Percentiles rank a stretch among this genome's conserved stretches.
phyloP scores from a whole-genome alignment of 2,329 filamentous ascomycete genomes.

The Onygenales sp. region DNA sequence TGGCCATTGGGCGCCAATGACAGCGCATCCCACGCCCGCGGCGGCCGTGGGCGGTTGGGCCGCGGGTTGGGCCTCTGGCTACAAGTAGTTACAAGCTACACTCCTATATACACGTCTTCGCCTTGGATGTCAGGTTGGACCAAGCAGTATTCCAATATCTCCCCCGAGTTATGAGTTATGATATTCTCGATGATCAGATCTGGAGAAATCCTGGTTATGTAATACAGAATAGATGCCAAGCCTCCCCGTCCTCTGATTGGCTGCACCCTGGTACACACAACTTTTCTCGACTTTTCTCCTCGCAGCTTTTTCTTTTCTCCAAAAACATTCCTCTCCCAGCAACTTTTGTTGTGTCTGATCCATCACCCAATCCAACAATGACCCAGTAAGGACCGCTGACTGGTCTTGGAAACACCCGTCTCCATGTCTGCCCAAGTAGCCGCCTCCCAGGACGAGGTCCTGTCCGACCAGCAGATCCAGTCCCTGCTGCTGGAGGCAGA shows the following conservation, averaged over 20 bases:
- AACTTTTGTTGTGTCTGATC: no score
- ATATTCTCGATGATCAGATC: neutral
- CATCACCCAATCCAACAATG: neutral
- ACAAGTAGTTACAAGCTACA: neutral
- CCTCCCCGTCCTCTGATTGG: neutral
- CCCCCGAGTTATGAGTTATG: no score
- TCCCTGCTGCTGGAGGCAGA: conserved; percentile 56
- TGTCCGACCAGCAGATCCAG: conserved; percentile 56
- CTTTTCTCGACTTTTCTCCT: neutral
- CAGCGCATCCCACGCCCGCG: neutral
- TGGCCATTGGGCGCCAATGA: conserved; percentile 6
- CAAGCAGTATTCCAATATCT: no score
- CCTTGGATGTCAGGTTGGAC: neutral
- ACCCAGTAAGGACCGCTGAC: neutral
- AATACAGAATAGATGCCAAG: neutral
- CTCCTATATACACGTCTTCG: neutral
- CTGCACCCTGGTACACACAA: neutral
- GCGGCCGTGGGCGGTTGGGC: neutral
- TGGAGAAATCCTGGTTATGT: neutral
- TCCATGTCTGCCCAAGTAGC: neutral
- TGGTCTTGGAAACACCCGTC: neutral
- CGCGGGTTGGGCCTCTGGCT: neutral
- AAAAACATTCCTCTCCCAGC: no score
- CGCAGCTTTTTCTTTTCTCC: no score
- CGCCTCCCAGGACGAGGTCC: conserved; percentile 28